Evolutionary conservation across 2,329 filamentous ascomycete species (phyloP).

Genomic region (Sordariomycetes sp.): DNA sequence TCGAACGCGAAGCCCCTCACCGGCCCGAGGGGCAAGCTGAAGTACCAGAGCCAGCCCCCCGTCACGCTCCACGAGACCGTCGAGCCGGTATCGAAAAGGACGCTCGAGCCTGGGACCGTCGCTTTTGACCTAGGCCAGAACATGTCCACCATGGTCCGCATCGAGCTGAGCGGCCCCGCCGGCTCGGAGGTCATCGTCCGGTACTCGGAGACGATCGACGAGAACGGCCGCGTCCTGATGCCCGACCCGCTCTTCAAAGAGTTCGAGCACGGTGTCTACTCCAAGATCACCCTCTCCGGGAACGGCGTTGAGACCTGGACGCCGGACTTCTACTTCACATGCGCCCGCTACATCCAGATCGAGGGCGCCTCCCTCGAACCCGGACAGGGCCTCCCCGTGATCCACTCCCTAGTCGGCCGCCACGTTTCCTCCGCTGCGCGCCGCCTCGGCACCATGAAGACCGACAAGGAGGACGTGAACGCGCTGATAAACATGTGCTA

Average conservation of each 20-base stretch:
- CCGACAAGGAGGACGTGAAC: constrained; percentile 27
- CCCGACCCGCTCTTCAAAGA: constrained; percentile 25
- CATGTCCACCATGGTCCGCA: constrained; percentile 13
- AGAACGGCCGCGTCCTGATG: constrained; percentile 21
- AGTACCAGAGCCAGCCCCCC: constrained; percentile 27
- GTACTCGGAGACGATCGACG: constrained; percentile 15
- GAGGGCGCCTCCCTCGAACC: constrained; percentile 20
- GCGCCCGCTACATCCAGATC: constrained; percentile 27
- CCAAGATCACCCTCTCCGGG: constrained; percentile 21
- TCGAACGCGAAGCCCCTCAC: constrained; percentile 22
- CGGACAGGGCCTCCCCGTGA: constrained; percentile 16
- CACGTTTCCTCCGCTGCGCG: constrained; percentile 26
- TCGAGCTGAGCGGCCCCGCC: constrained; percentile 10
- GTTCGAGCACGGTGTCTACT: constrained; percentile 22
- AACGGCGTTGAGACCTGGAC: constrained; percentile 20
- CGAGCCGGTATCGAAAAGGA: constrained; percentile 13
- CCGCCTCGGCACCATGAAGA: constrained; percentile 22
- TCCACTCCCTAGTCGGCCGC: constrained; percentile 21
- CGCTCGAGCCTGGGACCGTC: constrained; percentile 10
- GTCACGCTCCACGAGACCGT: constrained; percentile 24
- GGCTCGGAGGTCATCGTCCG: constrained; percentile 11
- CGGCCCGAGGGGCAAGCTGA: constrained; percentile 23
- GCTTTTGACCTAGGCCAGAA: constrained; percentile 14
- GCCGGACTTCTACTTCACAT: constrained; percentile 29
- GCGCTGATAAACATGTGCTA: constrained; percentile 29